Conservation (phyloP, 176 grass and related monocot genomes). For the Avena insularis region DNA sequence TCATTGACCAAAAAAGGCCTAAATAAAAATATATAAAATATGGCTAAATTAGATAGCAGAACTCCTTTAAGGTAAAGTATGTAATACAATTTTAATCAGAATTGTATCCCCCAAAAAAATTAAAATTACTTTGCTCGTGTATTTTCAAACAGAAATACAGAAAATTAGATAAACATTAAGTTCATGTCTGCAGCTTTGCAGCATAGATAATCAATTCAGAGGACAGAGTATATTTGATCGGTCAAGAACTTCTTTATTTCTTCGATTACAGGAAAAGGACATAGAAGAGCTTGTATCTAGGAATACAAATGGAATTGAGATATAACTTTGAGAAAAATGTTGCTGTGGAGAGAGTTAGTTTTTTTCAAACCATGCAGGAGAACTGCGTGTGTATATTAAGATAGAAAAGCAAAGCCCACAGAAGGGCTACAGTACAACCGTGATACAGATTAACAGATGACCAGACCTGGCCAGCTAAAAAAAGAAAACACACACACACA, state of each 20-base stretch:
- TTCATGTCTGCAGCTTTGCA: not conserved
- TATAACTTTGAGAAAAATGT: not conserved
- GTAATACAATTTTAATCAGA: not conserved
- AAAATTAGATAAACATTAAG: not conserved
- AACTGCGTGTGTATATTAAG: too few relatives aligned
- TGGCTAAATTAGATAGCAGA: conserved; percentile 10
- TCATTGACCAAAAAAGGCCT: conserved; percentile 95
- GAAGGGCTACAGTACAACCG: too few relatives aligned
- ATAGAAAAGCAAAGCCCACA: too few relatives aligned
- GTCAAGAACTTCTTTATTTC: not conserved
- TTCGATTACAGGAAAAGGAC: conserved; percentile 25
- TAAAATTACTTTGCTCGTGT: conserved; percentile 1
- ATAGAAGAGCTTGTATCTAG: not conserved
- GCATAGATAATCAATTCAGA: not conserved
- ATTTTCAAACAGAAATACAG: conserved; percentile 25
- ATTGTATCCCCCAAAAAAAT: not conserved
- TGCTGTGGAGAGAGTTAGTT: not conserved
- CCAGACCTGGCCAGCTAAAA: too few relatives aligned
- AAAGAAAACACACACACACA: too few relatives aligned
- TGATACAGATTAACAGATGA: too few relatives aligned
- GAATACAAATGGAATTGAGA: conserved; percentile 3
- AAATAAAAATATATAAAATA: conserved; percentile 34
- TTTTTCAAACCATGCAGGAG: too few relatives aligned
- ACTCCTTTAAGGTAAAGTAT: not conserved
- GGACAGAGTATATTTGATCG: not conserved